Evolutionary conservation across 768 basidiomycete genomes (phyloP).

Genomic region (Boletus coccyginus): DNA sequence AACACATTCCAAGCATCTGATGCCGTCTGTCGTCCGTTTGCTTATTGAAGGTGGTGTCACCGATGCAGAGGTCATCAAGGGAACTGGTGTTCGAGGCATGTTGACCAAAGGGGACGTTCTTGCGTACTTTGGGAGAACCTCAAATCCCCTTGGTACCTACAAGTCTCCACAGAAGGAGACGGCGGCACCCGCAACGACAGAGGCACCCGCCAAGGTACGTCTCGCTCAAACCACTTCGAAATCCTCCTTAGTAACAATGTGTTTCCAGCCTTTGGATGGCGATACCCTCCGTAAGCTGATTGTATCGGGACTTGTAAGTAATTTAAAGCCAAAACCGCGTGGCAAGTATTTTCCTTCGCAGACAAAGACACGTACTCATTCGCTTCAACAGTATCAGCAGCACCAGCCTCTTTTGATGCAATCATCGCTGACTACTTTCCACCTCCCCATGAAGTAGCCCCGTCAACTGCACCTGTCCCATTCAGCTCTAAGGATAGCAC

Average conservation of each 20-base stretch:
- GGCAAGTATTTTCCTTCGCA: constrained; percentile 31
- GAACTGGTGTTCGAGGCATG: constrained; percentile 90
- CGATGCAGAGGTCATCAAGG: constrained; percentile 68
- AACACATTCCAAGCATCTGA: constrained; percentile 66
- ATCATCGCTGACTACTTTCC: constrained; percentile 74
- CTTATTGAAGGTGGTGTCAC: constrained; percentile 55
- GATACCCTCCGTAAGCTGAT: constrained; percentile 63
- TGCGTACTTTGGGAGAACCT: constrained; percentile 79
- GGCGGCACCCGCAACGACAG: constrained; percentile 34
- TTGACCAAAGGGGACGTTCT: constrained; percentile 96
- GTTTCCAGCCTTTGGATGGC: constrained; percentile 54
- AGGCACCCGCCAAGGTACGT: constrained; percentile 37
- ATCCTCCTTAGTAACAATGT: not conserved
- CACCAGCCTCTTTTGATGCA: constrained; percentile 63
- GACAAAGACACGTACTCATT: constrained; percentile 6
- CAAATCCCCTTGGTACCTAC: constrained; percentile 72
- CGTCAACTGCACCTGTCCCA: constrained; percentile 1
- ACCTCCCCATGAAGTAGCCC: constrained; percentile 24
- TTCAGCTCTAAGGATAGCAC: constrained; percentile 27
- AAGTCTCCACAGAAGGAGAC: constrained; percentile 41
- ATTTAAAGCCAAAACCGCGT: constrained; percentile 45
- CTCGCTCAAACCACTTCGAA: not conserved
- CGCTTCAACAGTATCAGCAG: constrained; percentile 35
- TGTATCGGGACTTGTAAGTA: constrained; percentile 57
- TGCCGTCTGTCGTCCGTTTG: constrained; percentile 88